Conservation (phyloP, 2,329 filamentous ascomycete genomes). For the Alternaria gaisen region DNA sequence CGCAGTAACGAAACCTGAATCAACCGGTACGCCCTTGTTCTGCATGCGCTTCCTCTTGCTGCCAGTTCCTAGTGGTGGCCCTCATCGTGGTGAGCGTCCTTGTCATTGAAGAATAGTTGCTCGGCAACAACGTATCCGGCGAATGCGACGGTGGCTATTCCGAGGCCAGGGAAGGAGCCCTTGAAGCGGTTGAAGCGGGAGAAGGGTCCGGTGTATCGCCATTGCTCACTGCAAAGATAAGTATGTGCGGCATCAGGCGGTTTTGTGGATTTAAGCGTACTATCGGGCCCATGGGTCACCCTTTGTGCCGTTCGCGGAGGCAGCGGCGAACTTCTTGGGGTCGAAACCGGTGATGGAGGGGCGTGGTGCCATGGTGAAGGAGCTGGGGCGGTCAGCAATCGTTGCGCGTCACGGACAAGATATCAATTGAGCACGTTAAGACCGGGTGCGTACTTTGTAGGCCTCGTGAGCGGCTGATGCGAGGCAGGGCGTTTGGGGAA, state of each 20-base stretch:
- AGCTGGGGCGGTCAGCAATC: conserved; percentile 32
- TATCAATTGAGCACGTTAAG: conserved; percentile 10
- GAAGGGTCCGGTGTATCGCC: conserved; percentile 92
- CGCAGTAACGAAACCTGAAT: conserved; percentile 36
- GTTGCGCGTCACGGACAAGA: background rate
- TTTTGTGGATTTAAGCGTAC: conserved; percentile 54
- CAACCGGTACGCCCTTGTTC: conserved; percentile 42
- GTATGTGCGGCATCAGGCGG: conserved; percentile 8
- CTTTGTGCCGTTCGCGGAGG: conserved; percentile 67
- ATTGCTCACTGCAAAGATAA: conserved; percentile 76
- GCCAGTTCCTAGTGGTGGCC: conserved; percentile 1
- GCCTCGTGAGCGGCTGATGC: conserved; percentile 33
- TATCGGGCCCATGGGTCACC: conserved; percentile 70
- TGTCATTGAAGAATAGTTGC: conserved; percentile 81
- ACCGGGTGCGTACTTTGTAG: conserved; percentile 30
- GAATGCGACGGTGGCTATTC: conserved; percentile 92
- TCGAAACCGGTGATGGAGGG: conserved; percentile 93
- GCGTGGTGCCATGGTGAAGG: conserved; percentile 60
- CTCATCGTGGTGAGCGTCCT: conserved; percentile 44
- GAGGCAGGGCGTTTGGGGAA: conserved; percentile 28
- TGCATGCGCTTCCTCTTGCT: conserved; percentile 9
- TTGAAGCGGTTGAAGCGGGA: conserved; percentile 89
- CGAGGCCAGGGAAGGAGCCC: conserved; percentile 85
- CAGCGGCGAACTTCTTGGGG: conserved; percentile 78
- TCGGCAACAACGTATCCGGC: conserved; percentile 89